phyloP scores from a whole-genome alignment of 108 stramenopile species.

The Pseudonitzschia multiseries region DNA sequence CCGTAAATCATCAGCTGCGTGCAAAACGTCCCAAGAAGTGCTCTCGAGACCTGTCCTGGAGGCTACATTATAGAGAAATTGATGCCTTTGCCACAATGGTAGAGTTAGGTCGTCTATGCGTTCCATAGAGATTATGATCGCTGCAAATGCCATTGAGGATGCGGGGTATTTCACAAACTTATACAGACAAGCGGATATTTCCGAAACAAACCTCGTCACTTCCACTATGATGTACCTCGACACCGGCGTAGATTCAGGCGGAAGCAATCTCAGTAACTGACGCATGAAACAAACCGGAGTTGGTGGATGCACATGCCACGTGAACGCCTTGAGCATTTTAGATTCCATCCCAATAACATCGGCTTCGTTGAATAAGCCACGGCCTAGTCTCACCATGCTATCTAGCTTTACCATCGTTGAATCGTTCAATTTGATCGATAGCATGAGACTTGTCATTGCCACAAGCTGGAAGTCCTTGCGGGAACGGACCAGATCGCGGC shows the following conservation, averaged over 20 bases:
- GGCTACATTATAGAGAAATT: slow-evolving; percentile 28
- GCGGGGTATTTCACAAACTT: slow-evolving; percentile 52
- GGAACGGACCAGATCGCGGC: slow-evolving; percentile 34
- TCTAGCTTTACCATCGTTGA: slow-evolving; percentile 65
- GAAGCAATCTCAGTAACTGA: slow-evolving; percentile 45
- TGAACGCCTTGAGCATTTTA: slow-evolving; percentile 50
- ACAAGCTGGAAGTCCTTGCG: slow-evolving; percentile 57
- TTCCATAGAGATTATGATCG: slow-evolving; percentile 54
- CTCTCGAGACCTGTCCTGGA: slow-evolving; percentile 31
- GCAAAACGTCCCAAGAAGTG: slow-evolving; percentile 21
- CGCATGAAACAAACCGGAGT: slow-evolving; percentile 65
- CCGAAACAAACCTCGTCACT: slow-evolving; percentile 57
- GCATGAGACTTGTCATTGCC: slow-evolving; percentile 75
- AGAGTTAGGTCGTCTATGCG: slow-evolving; percentile 42
- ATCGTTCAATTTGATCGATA: slow-evolving; percentile 73
- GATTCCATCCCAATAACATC: slow-evolving; percentile 73
- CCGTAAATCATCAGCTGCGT: slow-evolving; percentile 32
- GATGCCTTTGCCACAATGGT: slow-evolving; percentile 36
- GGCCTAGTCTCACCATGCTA: slow-evolving; percentile 50
- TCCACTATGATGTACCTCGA: slow-evolving; percentile 54
- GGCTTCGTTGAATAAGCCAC: slow-evolving; percentile 58
- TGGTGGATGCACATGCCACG: slow-evolving; percentile 76
- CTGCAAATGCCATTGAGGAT: slow-evolving; percentile 54
- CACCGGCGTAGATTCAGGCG: slow-evolving; percentile 30
- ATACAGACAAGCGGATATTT: slow-evolving; percentile 52